Base-by-base conservation (phyloP, 495 filamentous ascomycete species). In the Neurospora sp. region DNA sequence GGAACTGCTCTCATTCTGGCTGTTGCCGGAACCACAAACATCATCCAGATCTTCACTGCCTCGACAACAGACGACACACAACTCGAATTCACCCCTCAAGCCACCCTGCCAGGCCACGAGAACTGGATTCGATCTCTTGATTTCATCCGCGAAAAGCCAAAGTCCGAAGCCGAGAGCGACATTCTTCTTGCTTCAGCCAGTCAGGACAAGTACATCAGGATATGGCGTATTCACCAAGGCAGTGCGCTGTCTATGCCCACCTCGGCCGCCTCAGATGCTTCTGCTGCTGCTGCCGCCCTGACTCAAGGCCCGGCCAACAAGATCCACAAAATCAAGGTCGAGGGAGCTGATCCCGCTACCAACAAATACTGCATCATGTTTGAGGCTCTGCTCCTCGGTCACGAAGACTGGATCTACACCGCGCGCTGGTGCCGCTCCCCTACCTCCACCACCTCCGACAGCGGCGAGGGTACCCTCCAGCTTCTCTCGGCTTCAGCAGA, bases 351-450 rank as follows among this genome's bases (percentile, higher is more conserved):
- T 8, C 27, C 53, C 14, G 53, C 14, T 35, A 61, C 27, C 14
- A 78, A 77, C 8, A 84, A 87, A 48, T 97, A 91, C 81, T 93
- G 90, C 39, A 84, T 97, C 68, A 97, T 94, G 1, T 98, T 98
- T 74, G 96, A 98, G 82, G 96, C 96, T 8, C 85, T 99, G 14
- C 87, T 99, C 9, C 89, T 98, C 35, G 96, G 96, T 22, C 96
- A 98, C 77, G 96, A 99, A 76, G 96, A 99, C 77, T 99, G 96
- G 96, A 93, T 99, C 35, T 98, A 96, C 78, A 94, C 92, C 70
- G 88, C 92, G 0, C 83, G 84, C 44, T 99, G 96, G 96, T 85
- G 86, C 40, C 86, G 87, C 10, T 80, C 84, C 31, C 74, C 75
- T 17, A 73, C 75, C 31, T 16, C 84, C 37, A 74, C 76, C 35